Conservation (phyloP, 148 eudicot species). For the Gaultheria prostrata region DNA sequence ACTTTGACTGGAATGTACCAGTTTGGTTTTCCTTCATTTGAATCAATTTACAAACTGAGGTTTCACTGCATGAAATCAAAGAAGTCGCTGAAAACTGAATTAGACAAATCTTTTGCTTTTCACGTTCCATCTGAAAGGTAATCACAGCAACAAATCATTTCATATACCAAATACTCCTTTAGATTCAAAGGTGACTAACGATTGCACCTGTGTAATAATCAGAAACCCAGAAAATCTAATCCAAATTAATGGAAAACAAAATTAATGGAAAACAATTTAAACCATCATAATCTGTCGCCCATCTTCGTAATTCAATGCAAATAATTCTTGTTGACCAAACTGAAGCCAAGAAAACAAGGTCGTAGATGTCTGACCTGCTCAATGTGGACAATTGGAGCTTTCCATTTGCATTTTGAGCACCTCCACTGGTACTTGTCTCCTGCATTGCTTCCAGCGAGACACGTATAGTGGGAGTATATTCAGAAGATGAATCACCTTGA, state of each 20-base stretch:
- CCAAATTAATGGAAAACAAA: background rate
- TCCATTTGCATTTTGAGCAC: conserved; percentile 21
- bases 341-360: background rate
- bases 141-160: background rate
- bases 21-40: conserved; percentile 27
- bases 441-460: conserved; percentile 23
- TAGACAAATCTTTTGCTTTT: background rate
- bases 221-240: background rate
- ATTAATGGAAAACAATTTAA: background rate
- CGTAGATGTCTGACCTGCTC: conserved; percentile 31
- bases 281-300: background rate
- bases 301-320: background rate
- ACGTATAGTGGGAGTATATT: conserved; percentile 19
- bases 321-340: conserved; percentile 7
- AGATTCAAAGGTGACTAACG: background rate
- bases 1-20: conserved; percentile 29
- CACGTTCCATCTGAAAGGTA: conserved; percentile 4
- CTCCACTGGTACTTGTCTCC: conserved; percentile 16
- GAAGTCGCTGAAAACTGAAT: background rate
- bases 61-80: conserved; percentile 41
- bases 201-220: background rate
- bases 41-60: conserved; percentile 26
- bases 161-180: background rate
- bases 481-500: conserved; percentile 21
- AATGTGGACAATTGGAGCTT: conserved; percentile 24